Percentiles rank a stretch among this genome's conserved stretches.
Conservation (phyloP, 345 rosid species). For the Corymbia maculata region DNA sequence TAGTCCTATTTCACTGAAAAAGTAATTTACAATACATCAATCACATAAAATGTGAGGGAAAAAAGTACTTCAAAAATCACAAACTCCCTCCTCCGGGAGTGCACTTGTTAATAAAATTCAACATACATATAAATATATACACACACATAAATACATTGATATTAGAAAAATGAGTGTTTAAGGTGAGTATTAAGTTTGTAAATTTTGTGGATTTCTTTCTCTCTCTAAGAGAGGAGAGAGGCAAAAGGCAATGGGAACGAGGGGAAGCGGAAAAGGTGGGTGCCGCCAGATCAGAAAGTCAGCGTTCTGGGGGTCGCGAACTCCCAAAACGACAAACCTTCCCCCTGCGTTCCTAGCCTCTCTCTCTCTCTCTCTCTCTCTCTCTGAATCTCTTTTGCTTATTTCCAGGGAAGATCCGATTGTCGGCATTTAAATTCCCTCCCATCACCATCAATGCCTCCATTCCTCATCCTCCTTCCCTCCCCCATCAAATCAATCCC, state of each 20-base stretch:
- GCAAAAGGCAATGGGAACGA: not conserved
- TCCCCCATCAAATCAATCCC: not conserved
- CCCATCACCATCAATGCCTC: not conserved
- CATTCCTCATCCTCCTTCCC: not conserved
- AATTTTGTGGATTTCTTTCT: not conserved
- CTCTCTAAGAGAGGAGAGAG: not conserved
- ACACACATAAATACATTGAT: not conserved
- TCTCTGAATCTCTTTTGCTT: not conserved
- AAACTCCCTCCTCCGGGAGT: not conserved
- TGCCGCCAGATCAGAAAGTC: not conserved
- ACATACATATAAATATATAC: not conserved
- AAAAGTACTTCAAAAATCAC: accelerated
- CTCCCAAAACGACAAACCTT: not conserved
- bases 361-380: not conserved
- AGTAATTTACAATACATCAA: accelerated
- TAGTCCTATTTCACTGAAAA: not conserved
- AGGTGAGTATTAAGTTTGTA: not conserved
- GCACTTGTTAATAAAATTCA: not conserved
- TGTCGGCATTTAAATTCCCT: not conserved
- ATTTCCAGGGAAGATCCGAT: not conserved
- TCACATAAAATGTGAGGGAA: not conserved
- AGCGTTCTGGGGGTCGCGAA: not conserved
- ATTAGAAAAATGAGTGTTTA: too few species aligned
- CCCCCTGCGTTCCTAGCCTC: not conserved
- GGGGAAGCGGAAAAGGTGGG: not conserved